Evolutionary conservation across 2,329 filamentous ascomycete species (phyloP).

Genomic region (Sporothrix brasiliensis): DNA sequence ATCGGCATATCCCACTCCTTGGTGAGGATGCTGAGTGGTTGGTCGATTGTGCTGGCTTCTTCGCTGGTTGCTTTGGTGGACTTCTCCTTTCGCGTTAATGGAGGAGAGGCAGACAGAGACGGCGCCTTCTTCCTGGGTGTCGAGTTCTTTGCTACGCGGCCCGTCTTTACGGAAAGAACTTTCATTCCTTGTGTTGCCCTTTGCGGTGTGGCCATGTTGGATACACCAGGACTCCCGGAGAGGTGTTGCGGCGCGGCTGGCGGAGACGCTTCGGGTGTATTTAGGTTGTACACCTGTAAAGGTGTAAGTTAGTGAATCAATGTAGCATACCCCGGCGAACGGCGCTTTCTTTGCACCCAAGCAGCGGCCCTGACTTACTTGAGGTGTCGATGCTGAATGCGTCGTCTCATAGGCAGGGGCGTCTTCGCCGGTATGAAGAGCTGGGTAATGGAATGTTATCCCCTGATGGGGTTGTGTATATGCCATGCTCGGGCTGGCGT

Average conservation of each 20-base stretch:
- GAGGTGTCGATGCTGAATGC: conserved; percentile 13
- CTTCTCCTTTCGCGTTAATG: conserved; percentile 45
- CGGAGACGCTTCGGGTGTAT: conserved; percentile 45
- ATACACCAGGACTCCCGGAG: conserved; percentile 38
- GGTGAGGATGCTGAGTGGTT: conserved; percentile 72
- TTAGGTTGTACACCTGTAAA: conserved; percentile 30
- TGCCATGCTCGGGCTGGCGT: conserved; percentile 41
- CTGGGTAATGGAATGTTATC: conserved; percentile 35
- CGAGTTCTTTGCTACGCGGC: conserved; percentile 48
- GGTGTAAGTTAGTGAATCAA: neutral
- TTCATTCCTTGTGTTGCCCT: conserved; percentile 43
- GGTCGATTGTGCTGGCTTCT: conserved; percentile 56
- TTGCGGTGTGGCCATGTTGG: conserved; percentile 37
- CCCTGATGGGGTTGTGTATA: conserved; percentile 39
- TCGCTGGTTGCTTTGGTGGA: conserved; percentile 43
- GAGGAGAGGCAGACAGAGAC: conserved; percentile 28
- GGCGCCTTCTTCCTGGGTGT: conserved; percentile 46
- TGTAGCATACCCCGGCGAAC: neutral
- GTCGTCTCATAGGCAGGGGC: conserved; percentile 14
- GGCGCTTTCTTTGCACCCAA: neutral
- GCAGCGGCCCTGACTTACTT: conserved; percentile 20
- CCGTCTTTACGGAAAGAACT: conserved; percentile 41
- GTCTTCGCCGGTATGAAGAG: conserved; percentile 25
- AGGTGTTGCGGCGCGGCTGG: conserved; percentile 44
- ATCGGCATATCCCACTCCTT: conserved; percentile 65